Evolutionary conservation across 2,329 filamentous ascomycete genomes (phyloP).

Genomic region (Fusarium staphyleae): DNA sequence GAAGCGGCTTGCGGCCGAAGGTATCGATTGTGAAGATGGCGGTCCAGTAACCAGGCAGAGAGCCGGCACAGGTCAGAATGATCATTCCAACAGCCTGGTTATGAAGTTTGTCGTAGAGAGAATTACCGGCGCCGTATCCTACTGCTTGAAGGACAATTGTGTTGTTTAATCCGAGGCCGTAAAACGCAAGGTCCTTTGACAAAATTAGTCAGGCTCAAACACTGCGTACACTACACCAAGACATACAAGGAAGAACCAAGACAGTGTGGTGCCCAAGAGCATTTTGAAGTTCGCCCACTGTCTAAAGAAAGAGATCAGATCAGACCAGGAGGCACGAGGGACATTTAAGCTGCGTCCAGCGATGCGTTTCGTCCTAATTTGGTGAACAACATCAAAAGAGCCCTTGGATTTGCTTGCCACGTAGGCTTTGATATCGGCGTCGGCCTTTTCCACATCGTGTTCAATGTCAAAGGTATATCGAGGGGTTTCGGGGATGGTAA

Average conservation of each 20-base stretch:
- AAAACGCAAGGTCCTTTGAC: constrained; percentile 68
- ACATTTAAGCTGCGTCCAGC: constrained; percentile 63
- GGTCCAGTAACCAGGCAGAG: constrained; percentile 82
- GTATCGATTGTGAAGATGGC: constrained; percentile 77
- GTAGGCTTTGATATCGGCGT: constrained; percentile 72
- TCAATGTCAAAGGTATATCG: constrained; percentile 84
- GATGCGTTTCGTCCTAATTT: constrained; percentile 60
- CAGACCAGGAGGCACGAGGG: constrained; percentile 73
- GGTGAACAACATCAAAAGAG: constrained; percentile 56
- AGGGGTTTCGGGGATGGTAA: constrained; percentile 86
- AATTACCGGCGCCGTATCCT: constrained; percentile 69
- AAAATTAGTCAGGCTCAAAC: constrained; percentile 10
- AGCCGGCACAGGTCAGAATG: constrained; percentile 78
- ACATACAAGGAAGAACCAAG: constrained; percentile 77
- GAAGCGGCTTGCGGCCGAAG: constrained; percentile 78
- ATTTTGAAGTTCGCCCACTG: constrained; percentile 75
- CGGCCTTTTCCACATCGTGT: constrained; percentile 76
- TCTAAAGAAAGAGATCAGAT: constrained; percentile 71
- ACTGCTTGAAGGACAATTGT: constrained; percentile 74
- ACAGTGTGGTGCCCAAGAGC: constrained; percentile 77
- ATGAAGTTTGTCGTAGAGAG: constrained; percentile 72
- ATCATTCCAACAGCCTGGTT: constrained; percentile 80
- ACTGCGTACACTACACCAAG: neutral
- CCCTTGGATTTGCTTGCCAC: constrained; percentile 57
- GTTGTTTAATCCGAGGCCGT: constrained; percentile 78